Evolutionary conservation across 140 eudicot genomes (phyloP).

Genomic region (Eryngium alpinum): DNA sequence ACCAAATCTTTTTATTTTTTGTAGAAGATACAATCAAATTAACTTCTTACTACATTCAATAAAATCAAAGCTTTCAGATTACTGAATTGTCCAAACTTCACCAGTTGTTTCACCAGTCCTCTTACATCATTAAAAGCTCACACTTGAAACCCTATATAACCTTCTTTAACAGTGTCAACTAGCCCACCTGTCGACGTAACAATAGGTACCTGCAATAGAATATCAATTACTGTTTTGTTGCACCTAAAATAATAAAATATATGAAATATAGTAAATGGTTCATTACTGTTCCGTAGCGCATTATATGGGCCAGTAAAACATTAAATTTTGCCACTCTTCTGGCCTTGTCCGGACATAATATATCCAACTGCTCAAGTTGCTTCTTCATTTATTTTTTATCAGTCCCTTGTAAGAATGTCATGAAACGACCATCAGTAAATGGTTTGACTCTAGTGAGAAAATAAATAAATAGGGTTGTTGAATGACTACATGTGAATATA

Average conservation of each 20-base stretch:
- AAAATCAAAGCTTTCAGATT: neutral
- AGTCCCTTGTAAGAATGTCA: conserved; percentile 51
- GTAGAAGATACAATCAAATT: conserved; percentile 15
- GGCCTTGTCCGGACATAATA: conserved; percentile 70
- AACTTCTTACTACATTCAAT: neutral
- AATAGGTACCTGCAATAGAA: conserved; percentile 56
- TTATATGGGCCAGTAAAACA: conserved; percentile 75
- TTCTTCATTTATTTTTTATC: conserved; percentile 84
- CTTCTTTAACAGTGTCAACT: conserved; percentile 91
- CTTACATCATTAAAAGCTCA: conserved; percentile 60
- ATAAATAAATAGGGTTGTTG: neutral
- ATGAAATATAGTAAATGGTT: neutral
- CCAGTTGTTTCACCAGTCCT: conserved; percentile 52
- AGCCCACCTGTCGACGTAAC: conserved; percentile 97
- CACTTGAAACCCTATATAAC: conserved; percentile 95
- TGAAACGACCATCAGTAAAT: neutral
- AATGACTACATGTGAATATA: neutral
- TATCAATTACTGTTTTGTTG: neutral
- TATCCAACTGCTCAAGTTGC: conserved; percentile 73
- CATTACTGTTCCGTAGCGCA: conserved; percentile 92
- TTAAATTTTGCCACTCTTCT: conserved; percentile 88
- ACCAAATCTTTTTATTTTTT: conserved; percentile 93
- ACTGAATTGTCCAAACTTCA: conserved; percentile 37
- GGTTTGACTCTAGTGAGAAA: neutral
- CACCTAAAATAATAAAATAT: neutral